A percentile compares a stretch with the other conserved stretches of the same genome.
Evolutionary conservation across 2,329 filamentous ascomycete genomes (phyloP).

Genomic region (Sphaceloma murrayae): DNA sequence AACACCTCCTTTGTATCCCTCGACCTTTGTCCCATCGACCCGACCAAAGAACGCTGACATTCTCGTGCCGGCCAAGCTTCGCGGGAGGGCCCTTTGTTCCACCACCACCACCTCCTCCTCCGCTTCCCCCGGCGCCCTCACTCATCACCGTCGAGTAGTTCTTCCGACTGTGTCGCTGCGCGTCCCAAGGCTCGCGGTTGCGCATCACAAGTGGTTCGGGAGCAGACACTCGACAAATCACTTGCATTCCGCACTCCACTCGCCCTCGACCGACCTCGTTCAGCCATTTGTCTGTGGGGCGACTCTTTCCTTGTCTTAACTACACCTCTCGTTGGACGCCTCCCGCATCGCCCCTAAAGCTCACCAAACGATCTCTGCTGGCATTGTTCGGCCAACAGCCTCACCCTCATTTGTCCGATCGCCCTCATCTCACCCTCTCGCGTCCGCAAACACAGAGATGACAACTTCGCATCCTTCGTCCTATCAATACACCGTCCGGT

Average conservation of each 20-base stretch:
- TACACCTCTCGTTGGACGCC: conserved; percentile 5
- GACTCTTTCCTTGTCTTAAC: conserved; percentile 14
- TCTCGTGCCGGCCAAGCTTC: conserved; percentile 10
- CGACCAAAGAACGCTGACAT: conserved; percentile 4
- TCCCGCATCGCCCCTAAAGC: background rate
- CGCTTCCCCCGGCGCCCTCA: background rate
- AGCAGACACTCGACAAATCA: background rate
- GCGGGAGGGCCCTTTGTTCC: conserved; percentile 14
- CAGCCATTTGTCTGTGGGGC: conserved; percentile 5
- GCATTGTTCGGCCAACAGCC: background rate
- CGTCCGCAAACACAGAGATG: conserved; percentile 6
- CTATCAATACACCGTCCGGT: conserved; percentile 14
- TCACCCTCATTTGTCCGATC: background rate
- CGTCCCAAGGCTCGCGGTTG: background rate
- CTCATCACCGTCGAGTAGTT: too few relatives aligned
- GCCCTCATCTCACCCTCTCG: background rate
- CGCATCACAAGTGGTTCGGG: conserved; percentile 1
- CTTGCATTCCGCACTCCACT: background rate
- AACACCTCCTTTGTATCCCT: conserved; percentile 1
- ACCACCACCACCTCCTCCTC: conserved; percentile 5
- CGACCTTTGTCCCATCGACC: background rate
- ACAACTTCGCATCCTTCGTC: background rate
- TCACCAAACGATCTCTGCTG: conserved; percentile 8
- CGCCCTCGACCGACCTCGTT: background rate
- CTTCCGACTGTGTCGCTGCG: conserved; percentile 1